Evolutionary conservation across 106 monocot species (phyloP), one percentile per base, ranked within the genome.

Genomic region (Allium cepa): DNA sequence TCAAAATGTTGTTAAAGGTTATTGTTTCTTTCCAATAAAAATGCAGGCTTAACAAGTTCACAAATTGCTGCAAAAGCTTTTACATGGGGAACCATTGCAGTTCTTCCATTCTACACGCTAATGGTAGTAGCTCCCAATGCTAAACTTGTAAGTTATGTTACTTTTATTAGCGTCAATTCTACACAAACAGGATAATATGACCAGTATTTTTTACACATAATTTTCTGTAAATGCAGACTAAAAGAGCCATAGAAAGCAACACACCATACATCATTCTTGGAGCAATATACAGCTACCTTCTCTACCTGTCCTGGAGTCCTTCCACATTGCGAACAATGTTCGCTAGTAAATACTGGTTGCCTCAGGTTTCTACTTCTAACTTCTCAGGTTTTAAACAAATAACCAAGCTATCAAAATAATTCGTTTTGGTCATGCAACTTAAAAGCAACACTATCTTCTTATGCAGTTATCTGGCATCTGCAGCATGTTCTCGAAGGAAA

Each of bases 101-200:
- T 99, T 26, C 88, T 99, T 76, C 97, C 97, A 15, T 99, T 99
- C 78, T 99, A 99, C 63, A 78, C 84, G 17, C 73, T 99, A n/a
- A 99, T 99, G 97, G 79, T 99, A 81, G 26, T 87, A 53, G 93
- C 90, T 18, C 97, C 92, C 48, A 89, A 90, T 65, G 63, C 97
- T 61, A 50, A 79, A 68, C 27, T 99, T 50, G 97, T 99, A 74
- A 61, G 36, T 26, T 17, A 55, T 11, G 10, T 9, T 64, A 64
- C 53, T 55, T 55, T 55, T 12, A 12, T 12, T 15, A 55, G 15
- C 7, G 11, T 55, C 0, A 53, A 56, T 55, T 53, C 36, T 68
- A n/a, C 17, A 18, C 8, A 56, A 26, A 51, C 2, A 11, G 16
- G 11, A 36, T 56, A 15, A 68, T 28, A 68, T 28, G 46, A 36